Percentiles rank a stretch among this genome's conserved stretches.
phyloP scores from a whole-genome alignment of 148 eudicot species.

The Cornus florida region DNA sequence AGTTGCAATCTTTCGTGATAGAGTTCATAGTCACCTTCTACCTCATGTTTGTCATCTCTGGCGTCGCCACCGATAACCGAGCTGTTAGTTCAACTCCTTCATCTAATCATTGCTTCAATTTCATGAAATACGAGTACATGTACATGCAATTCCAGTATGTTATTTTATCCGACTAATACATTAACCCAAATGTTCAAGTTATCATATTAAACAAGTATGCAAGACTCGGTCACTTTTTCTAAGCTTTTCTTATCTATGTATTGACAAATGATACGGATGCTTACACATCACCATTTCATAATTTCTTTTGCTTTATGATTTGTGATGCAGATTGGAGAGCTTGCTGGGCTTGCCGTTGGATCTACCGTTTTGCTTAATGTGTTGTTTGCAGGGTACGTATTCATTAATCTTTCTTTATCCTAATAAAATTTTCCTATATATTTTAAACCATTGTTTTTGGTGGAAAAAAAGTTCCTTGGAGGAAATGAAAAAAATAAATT shows the following conservation, averaged over 20 bases:
- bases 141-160: no score
- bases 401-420: not conserved
- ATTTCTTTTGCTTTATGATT: not conserved
- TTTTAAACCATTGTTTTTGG: no score
- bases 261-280: not conserved
- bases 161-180: no score
- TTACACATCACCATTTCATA: not conserved
- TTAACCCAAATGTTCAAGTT: not conserved
- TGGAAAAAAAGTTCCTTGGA: no score
- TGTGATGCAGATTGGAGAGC: conserved; percentile 46
- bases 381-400: conserved; percentile 58
- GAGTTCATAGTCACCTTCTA: conserved; percentile 71
- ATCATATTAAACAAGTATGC: not conserved
- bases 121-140: not conserved
- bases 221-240: not conserved
- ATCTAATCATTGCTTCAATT: not conserved
- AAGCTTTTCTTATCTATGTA: not conserved
- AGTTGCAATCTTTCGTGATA: conserved; percentile 54
- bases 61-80: conserved; percentile 66
- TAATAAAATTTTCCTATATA: no score
- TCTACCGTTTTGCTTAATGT: conserved; percentile 52
- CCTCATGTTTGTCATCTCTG: conserved; percentile 76
- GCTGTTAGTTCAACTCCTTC: conserved; percentile 45
- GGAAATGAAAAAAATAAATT: no score
- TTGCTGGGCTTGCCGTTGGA: conserved; percentile 68